Evolutionary conservation across 345 rosid genomes (phyloP).

Genomic region (Raphanus sativus): DNA sequence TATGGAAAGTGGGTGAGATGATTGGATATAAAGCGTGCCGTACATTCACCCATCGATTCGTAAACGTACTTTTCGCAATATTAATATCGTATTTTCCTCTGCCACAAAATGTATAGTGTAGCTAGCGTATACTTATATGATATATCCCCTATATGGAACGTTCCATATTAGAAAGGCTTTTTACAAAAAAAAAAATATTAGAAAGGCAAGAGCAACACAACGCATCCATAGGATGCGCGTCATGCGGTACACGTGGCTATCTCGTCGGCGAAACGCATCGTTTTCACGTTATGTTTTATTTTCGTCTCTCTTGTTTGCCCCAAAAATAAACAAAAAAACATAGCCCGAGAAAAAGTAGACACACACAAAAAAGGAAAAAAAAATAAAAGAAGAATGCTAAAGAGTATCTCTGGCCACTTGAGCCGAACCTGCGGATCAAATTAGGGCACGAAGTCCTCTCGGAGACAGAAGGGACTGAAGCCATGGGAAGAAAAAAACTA

Average conservation of each 20-base stretch:
- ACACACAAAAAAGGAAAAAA: neutral
- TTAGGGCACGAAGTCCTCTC: slow-evolving; percentile 29
- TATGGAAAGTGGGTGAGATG: neutral
- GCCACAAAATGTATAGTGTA: neutral
- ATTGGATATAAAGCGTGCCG: slow-evolving; percentile 18
- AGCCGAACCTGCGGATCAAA: slow-evolving; percentile 25
- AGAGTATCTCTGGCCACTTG: slow-evolving; percentile 32
- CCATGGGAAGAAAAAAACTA: slow-evolving; percentile 62
- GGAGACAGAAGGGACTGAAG: slow-evolving; percentile 9
- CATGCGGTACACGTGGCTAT: slow-evolving; percentile 11
- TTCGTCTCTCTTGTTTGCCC: slow-evolving; percentile 4
- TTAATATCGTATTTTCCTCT: neutral
- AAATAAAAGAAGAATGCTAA: neutral
- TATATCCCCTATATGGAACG: no score
- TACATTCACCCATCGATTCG: slow-evolving; percentile 23
- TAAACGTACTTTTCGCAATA: neutral
- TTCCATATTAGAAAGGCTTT: neutral
- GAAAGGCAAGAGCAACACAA: neutral
- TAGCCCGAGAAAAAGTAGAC: neutral
- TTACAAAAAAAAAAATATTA: no score
- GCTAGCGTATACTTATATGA: no score
- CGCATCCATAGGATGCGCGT: neutral
- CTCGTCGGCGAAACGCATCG: neutral
- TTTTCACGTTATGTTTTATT: neutral
- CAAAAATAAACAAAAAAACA: neutral